These are phyloP conservation scores for Dactylis glomerata DNA, from an alignment of 176 grass and related monocot species.

Conservation along the genomic window DNA sequence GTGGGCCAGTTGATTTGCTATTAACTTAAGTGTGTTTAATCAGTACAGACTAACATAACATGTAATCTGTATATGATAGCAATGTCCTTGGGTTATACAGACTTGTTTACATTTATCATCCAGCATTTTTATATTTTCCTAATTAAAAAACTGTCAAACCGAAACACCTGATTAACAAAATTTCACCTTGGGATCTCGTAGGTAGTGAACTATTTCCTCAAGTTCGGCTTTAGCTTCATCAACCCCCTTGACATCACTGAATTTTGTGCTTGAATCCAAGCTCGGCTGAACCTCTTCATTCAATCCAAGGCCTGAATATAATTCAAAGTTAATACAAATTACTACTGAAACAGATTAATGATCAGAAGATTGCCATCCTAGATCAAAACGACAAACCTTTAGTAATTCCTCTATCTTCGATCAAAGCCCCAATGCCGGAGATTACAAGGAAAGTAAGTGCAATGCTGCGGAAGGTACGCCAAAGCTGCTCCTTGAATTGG, in stretches of 20 bases:
- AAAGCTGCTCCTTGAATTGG: conserved; percentile 90
- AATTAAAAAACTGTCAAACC: neutral
- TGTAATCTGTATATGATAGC: neutral
- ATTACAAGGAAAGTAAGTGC: conserved; percentile 88
- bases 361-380: neutral
- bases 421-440: conserved; percentile 85
- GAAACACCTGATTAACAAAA: conserved; percentile 1
- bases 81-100: neutral
- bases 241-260: conserved; percentile 95
- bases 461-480: conserved; percentile 91
- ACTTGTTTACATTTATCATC: neutral
- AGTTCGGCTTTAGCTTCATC: conserved; percentile 98
- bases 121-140: neutral
- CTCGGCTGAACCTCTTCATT: conserved; percentile 91
- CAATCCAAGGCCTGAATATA: conserved; percentile 69
- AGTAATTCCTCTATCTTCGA: conserved; percentile 92
- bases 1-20: neutral
- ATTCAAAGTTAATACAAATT: conserved; percentile 22
- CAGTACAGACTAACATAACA: neutral
- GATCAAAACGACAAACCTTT: conserved; percentile 61
- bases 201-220: conserved; percentile 98
- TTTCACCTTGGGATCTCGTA: conserved; percentile 92
- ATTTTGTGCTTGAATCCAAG: conserved; percentile 80
- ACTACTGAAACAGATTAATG: neutral
- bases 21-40: neutral